Conservation (phyloP, 805 yeast genomes). For the Starmerella kuoi region DNA sequence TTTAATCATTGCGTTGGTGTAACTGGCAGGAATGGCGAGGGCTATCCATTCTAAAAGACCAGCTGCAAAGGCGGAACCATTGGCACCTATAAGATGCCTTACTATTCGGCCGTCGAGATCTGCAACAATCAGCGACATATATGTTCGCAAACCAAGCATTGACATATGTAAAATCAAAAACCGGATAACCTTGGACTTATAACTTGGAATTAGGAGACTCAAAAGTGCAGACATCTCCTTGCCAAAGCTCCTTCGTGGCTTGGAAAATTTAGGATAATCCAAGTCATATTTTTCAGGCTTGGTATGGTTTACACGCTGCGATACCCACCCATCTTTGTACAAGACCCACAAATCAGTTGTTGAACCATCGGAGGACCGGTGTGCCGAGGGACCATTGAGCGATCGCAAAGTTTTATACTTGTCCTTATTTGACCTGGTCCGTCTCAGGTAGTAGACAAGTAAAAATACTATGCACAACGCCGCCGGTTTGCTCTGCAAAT, state of each 20-base stretch:
- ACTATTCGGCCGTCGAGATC: slow-evolving; percentile 87
- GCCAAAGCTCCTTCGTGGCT: slow-evolving; percentile 47
- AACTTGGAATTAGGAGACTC: slow-evolving; percentile 68
- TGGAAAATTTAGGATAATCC: slow-evolving; percentile 16
- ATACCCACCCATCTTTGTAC: background rate
- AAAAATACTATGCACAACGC: slow-evolving; percentile 3
- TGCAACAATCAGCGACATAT: slow-evolving; percentile 75
- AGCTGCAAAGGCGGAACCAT: slow-evolving; percentile 57
- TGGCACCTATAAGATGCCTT: slow-evolving; percentile 72
- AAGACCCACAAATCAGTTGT: background rate
- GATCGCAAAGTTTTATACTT: background rate
- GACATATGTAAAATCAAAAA: slow-evolving; percentile 57
- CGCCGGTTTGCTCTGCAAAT: slow-evolving; percentile 2
- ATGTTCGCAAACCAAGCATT: slow-evolving; percentile 69
- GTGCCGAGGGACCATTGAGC: background rate
- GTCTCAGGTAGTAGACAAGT: background rate
- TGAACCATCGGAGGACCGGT: background rate
- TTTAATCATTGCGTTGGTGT: slow-evolving; percentile 81
- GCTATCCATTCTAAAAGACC: slow-evolving; percentile 79
- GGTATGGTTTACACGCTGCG: slow-evolving; percentile 6
- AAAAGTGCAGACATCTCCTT: slow-evolving; percentile 65
- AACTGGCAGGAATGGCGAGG: slow-evolving; percentile 86
- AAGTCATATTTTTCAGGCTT: slow-evolving; percentile 14
- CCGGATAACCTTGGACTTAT: slow-evolving; percentile 53
- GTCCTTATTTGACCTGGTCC: background rate